phyloP scores from a whole-genome alignment of 106 monocot species.

The Dioscorea zingiberensis region DNA sequence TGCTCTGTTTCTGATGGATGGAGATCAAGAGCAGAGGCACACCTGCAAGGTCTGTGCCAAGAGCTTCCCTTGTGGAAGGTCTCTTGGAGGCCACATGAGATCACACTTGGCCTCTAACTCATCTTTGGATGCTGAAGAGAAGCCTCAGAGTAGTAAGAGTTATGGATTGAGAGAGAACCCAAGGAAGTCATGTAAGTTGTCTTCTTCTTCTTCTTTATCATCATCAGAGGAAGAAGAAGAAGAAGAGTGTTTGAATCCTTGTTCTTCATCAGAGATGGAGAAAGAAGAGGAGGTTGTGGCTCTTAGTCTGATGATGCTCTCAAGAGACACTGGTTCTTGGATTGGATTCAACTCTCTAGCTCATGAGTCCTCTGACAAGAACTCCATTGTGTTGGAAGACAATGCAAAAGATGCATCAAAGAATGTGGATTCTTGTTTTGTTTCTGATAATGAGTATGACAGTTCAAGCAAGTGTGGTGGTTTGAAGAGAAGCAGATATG shows the following conservation, averaged over 20 bases:
- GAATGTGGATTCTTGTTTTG: no score
- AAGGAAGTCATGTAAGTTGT: slow-evolving; percentile 21
- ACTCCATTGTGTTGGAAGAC: slow-evolving; percentile 10
- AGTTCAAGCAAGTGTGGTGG: background rate
- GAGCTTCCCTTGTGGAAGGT: slow-evolving; percentile 35
- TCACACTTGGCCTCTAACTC: slow-evolving; percentile 14
- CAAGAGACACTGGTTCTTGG: slow-evolving; percentile 10
- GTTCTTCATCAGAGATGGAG: background rate
- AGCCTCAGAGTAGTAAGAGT: background rate
- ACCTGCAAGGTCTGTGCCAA: slow-evolving; percentile 28
- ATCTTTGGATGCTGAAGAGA: background rate
- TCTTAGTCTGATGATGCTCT: slow-evolving; percentile 34
- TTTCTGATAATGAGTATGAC: background rate
- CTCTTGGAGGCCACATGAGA: slow-evolving; percentile 50
- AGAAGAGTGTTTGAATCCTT: background rate
- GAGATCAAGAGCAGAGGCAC: slow-evolving; percentile 11
- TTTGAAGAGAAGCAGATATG: slow-evolving; percentile 9
- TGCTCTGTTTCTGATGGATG: background rate
- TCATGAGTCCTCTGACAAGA: slow-evolving; percentile 17
- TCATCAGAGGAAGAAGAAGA: no score
- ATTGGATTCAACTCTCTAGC: no score
- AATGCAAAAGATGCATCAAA: slow-evolving; percentile 5
- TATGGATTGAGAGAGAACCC: slow-evolving; percentile 33
- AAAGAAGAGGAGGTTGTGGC: slow-evolving; percentile 26
- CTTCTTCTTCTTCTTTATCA: background rate